Conservation (phyloP, 805 yeast species). For the Starmerella geochares region DNA sequence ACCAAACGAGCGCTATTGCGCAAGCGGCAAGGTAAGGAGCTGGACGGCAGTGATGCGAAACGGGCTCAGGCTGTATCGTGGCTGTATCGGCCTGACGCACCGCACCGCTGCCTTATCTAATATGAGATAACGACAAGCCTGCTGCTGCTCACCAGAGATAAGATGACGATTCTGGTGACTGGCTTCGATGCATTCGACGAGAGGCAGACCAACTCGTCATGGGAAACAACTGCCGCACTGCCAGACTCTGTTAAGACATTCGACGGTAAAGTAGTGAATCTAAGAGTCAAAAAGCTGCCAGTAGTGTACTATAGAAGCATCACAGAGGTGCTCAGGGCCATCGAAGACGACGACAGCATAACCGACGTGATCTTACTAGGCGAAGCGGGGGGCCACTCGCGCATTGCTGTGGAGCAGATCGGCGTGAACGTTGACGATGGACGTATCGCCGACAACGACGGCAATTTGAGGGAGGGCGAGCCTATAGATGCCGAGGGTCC, state of each 20-base stretch:
- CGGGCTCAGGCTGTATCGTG: too few relatives aligned
- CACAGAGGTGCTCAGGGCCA: constrained; percentile 4
- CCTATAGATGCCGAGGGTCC: constrained; percentile 11
- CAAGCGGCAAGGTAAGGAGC: too few relatives aligned
- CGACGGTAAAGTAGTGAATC: background rate
- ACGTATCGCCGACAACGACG: constrained; percentile 19
- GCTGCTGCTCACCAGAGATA: background rate
- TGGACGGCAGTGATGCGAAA: too few relatives aligned
- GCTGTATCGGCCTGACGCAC: too few relatives aligned
- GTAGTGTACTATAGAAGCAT: constrained; percentile 16
- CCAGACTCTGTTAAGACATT: constrained; percentile 5
- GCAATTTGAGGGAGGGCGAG: constrained; percentile 3
- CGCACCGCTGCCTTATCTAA: too few relatives aligned
- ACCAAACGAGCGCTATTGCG: too few relatives aligned
- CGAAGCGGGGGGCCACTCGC: constrained; percentile 19
- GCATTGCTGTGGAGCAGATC: constrained; percentile 18
- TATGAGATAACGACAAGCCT: too few relatives aligned
- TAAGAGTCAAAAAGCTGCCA: constrained; percentile 14
- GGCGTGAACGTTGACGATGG: constrained; percentile 21
- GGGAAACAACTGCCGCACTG: constrained; percentile 17
- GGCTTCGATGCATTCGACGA: constrained; percentile 23
- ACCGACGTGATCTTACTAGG: constrained; percentile 21
- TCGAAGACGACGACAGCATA: constrained; percentile 11
- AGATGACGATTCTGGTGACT: constrained; percentile 18
- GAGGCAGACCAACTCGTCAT: constrained; percentile 20